These are phyloP conservation scores for Neofusicoccum ribis DNA, from an alignment of 2,329 filamentous ascomycete genomes.

Conservation along the genomic window DNA sequence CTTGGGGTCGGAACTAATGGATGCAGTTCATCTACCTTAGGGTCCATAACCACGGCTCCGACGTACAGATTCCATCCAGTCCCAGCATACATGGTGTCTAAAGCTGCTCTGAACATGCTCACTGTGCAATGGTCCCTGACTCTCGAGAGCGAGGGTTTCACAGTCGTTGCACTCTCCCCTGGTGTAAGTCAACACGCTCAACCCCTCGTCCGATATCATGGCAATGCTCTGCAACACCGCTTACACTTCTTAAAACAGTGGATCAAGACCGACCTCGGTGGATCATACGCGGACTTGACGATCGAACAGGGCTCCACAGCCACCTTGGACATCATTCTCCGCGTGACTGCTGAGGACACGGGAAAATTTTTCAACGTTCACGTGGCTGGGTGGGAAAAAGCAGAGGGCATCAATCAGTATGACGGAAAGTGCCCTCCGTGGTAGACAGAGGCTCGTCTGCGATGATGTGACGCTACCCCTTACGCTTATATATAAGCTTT, in stretches of 20 bases:
- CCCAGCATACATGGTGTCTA: slow-evolving; percentile 48
- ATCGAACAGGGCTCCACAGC: slow-evolving; percentile 42
- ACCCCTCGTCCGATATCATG: background rate
- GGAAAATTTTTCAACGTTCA: slow-evolving; percentile 52
- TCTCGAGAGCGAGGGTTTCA: slow-evolving; percentile 44
- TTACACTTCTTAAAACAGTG: slow-evolving; percentile 35
- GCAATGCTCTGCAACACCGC: background rate
- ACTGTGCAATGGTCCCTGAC: slow-evolving; percentile 46
- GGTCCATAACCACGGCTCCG: slow-evolving; percentile 39
- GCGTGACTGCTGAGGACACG: slow-evolving; percentile 39
- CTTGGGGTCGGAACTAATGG: background rate
- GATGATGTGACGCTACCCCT: too few species aligned
- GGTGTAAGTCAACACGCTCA: slow-evolving; percentile 40
- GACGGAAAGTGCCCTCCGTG: background rate
- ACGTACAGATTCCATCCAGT: slow-evolving; percentile 26
- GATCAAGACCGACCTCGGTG: slow-evolving; percentile 48
- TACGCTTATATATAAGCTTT: too few species aligned
- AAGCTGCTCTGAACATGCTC: slow-evolving; percentile 26
- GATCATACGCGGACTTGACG: slow-evolving; percentile 43
- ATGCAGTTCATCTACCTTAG: slow-evolving; percentile 43
- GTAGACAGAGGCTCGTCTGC: background rate
- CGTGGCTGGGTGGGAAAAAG: slow-evolving; percentile 40
- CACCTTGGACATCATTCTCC: slow-evolving; percentile 47
- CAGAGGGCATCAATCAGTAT: background rate
- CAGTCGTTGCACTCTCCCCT: slow-evolving; percentile 44